Evolutionary conservation across 176 grass and related monocot species (phyloP).

Genomic region (Eleusine coracana): DNA sequence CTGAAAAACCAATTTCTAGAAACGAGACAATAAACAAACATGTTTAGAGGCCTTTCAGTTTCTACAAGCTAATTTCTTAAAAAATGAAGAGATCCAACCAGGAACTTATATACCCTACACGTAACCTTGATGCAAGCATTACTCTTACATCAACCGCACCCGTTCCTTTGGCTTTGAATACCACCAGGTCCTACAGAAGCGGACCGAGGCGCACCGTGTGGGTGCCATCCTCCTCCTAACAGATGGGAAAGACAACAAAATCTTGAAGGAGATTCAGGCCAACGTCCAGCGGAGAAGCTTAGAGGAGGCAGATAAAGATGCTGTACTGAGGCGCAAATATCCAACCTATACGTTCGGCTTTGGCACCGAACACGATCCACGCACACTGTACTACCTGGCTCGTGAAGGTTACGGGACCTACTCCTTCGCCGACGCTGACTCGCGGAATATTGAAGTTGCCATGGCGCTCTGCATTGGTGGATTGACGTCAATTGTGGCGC

Average conservation of each 20-base stretch:
- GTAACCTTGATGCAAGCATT: too few relatives aligned
- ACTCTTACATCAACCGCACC: too few relatives aligned
- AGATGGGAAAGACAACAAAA: not conserved
- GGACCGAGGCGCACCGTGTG: not conserved
- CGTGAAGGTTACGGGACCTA: not conserved
- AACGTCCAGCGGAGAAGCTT: not conserved
- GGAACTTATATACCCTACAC: too few relatives aligned
- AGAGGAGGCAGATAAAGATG: not conserved
- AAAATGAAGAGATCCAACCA: too few relatives aligned
- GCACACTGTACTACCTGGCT: not conserved
- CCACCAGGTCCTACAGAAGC: not conserved
- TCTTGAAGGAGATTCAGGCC: not conserved
- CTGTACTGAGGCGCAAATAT: not conserved
- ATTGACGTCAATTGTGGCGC: not conserved
- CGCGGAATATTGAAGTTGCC: not conserved
- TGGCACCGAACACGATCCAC: not conserved
- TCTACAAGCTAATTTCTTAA: too few relatives aligned
- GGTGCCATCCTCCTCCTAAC: not conserved
- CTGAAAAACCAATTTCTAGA: too few relatives aligned
- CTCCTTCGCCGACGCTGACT: not conserved
- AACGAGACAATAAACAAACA: too few relatives aligned
- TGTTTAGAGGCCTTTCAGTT: too few relatives aligned
- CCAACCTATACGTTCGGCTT: conserved; percentile 1
- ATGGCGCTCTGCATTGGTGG: conserved; percentile 1
- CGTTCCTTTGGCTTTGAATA: too few relatives aligned